A percentile compares a stretch with the other conserved stretches of the same genome.
phyloP scores from a whole-genome alignment of 148 eudicot species.

The Rhododendron simsii region DNA sequence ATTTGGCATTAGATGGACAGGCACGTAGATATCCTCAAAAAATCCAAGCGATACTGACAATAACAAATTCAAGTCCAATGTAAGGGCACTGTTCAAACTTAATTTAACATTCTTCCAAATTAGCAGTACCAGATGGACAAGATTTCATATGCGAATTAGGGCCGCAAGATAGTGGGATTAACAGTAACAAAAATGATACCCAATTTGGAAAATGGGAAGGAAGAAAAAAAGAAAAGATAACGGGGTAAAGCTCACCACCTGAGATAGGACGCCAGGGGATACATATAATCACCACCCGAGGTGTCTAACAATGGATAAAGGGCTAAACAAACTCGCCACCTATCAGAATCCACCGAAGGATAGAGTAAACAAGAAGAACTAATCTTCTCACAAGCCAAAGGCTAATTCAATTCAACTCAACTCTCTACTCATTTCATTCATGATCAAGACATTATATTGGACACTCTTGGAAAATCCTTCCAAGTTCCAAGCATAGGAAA shows the following conservation, averaged over 20 bases:
- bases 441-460: not conserved
- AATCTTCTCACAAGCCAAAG: not conserved
- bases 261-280: not conserved
- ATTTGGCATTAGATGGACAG: constrained; percentile 47
- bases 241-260: not conserved
- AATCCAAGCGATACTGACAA: constrained; percentile 83
- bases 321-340: not conserved
- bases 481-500: not conserved
- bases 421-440: not conserved
- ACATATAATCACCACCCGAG: not conserved
- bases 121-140: not conserved
- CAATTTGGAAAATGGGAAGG: not conserved
- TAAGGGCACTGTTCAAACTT: constrained; percentile 2
- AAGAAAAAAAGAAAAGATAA: not conserved
- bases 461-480: not conserved
- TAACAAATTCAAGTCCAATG: constrained; percentile 5
- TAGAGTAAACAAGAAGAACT: not conserved
- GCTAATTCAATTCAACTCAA: not conserved
- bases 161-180: not conserved
- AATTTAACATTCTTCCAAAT: not conserved
- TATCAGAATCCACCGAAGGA: not conserved
- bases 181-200: not conserved
- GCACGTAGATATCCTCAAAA: constrained; percentile 73
- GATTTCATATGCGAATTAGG: not conserved
- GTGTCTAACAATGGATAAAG: not conserved